Conservation (phyloP, 2,329 filamentous ascomycete species). For the Paradendryphiella salina region DNA sequence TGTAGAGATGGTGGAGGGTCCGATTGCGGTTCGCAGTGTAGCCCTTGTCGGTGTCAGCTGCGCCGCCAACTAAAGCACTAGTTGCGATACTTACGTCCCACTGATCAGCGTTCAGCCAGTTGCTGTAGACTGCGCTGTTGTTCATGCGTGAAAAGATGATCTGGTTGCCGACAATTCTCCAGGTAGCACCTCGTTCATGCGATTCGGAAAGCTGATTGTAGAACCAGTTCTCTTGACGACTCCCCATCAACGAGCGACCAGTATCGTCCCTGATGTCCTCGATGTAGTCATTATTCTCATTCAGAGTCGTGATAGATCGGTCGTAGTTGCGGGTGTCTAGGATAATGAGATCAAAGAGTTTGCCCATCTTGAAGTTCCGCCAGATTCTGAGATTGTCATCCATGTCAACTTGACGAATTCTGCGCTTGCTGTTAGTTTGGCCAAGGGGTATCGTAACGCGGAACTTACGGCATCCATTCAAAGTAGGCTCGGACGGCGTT, state of each 20-base stretch:
- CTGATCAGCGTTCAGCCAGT: conserved; percentile 55
- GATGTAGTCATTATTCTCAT: conserved; percentile 62
- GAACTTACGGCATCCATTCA: conserved; percentile 49
- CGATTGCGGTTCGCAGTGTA: conserved; percentile 71
- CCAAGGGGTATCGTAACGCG: conserved; percentile 45
- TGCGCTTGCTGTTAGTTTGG: conserved; percentile 45
- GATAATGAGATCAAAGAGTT: conserved; percentile 49
- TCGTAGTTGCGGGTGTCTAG: conserved; percentile 50
- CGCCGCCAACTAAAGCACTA: neutral
- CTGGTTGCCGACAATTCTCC: conserved; percentile 72
- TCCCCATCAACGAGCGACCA: conserved; percentile 68
- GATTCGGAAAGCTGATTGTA: conserved; percentile 56
- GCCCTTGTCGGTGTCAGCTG: conserved; percentile 48
- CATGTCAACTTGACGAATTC: conserved; percentile 50
- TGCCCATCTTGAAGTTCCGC: conserved; percentile 48
- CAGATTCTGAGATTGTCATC: conserved; percentile 51
- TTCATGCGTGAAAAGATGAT: conserved; percentile 49
- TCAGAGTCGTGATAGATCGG: conserved; percentile 34
- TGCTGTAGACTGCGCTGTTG: conserved; percentile 23
- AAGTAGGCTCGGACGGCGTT: conserved; percentile 52
- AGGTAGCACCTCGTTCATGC: conserved; percentile 63
- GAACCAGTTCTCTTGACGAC: conserved; percentile 69
- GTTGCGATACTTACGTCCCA: conserved; percentile 54
- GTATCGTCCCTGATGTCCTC: conserved; percentile 65
- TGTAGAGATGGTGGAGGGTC: conserved; percentile 66